A percentile compares a stretch with the other conserved stretches of the same genome.
Conservation (phyloP, 2,329 filamentous ascomycete species). For the Fusarium nurragi region DNA sequence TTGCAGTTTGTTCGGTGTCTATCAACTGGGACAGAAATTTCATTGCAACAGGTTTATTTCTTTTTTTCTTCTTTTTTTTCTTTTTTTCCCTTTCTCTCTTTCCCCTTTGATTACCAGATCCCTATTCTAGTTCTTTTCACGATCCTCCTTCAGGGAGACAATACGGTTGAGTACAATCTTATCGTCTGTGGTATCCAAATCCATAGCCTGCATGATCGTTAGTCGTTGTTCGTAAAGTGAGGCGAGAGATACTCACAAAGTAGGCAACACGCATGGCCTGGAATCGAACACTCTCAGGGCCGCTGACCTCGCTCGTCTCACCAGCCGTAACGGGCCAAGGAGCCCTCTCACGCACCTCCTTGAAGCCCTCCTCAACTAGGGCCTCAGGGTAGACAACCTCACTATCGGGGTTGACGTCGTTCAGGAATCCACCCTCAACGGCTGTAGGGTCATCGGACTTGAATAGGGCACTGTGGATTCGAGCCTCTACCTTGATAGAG, state of each 20-base stretch:
- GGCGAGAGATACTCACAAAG: conserved; percentile 62
- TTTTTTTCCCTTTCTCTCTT: too few relatives aligned
- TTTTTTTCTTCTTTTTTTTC: background rate
- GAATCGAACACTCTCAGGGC: conserved; percentile 83
- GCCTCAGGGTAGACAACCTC: conserved; percentile 83
- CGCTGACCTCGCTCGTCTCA: conserved; percentile 70
- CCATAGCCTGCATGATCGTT: conserved; percentile 65
- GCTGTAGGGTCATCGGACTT: conserved; percentile 84
- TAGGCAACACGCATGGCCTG: conserved; percentile 91
- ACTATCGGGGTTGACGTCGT: conserved; percentile 84
- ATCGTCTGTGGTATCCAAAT: conserved; percentile 80
- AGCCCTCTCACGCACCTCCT: conserved; percentile 76
- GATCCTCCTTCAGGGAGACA: conserved; percentile 88
- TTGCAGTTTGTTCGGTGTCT: too few relatives aligned
- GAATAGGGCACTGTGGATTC: conserved; percentile 85
- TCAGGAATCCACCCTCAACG: conserved; percentile 81
- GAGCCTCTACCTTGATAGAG: conserved; percentile 75
- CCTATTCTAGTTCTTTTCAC: conserved; percentile 64
- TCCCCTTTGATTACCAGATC: background rate
- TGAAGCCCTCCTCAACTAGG: conserved; percentile 83
- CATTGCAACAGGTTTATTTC: background rate
- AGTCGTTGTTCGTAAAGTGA: background rate
- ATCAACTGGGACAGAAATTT: background rate
- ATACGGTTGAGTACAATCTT: conserved; percentile 90
- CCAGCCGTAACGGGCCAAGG: conserved; percentile 85